phyloP scores from a whole-genome alignment of 2,329 filamentous ascomycete species.

The Nemania sp. region DNA sequence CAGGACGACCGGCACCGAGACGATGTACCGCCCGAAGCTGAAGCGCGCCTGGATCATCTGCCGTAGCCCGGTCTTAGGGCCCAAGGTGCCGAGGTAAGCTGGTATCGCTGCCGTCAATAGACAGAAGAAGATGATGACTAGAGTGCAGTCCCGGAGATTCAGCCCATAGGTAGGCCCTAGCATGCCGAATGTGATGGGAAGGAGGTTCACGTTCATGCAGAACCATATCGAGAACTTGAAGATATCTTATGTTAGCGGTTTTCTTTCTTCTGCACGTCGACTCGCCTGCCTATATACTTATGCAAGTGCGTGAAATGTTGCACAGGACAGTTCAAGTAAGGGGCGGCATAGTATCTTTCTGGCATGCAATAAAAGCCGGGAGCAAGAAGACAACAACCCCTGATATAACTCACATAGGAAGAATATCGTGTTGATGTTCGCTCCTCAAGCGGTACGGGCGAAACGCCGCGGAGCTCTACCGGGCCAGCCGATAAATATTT shows the following conservation, averaged over 20 bases:
- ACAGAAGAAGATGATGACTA: constrained; percentile 67
- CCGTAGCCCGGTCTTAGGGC: constrained; percentile 66
- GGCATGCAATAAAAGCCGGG: not conserved
- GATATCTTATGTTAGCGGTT: not conserved
- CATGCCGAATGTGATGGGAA: constrained; percentile 65
- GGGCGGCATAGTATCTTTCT: not conserved
- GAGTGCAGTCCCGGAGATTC: constrained; percentile 56
- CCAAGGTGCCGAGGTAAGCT: constrained; percentile 62
- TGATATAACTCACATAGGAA: constrained; percentile 35
- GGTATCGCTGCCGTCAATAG: constrained; percentile 56
- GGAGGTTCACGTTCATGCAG: constrained; percentile 18
- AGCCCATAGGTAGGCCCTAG: constrained; percentile 61
- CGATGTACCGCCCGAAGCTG: constrained; percentile 60
- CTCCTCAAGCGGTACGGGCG: constrained; percentile 37
- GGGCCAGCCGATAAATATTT: constrained; percentile 2
- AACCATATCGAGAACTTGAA: constrained; percentile 18
- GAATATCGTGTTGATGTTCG: constrained; percentile 36
- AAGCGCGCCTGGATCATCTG: constrained; percentile 69
- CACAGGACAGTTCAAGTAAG: too few relatives aligned
- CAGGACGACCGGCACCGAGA: constrained; percentile 62
- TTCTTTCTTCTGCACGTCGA: too few relatives aligned
- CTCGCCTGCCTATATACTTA: too few relatives aligned
- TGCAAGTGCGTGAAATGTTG: too few relatives aligned
- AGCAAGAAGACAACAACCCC: constrained; percentile 2
- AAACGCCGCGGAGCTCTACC: constrained; percentile 36